Evolutionary conservation across 202 grass and related monocot species (phyloP), one percentile per base, ranked within the genome.

Genomic region (Dendrocalamus latiflorus): DNA sequence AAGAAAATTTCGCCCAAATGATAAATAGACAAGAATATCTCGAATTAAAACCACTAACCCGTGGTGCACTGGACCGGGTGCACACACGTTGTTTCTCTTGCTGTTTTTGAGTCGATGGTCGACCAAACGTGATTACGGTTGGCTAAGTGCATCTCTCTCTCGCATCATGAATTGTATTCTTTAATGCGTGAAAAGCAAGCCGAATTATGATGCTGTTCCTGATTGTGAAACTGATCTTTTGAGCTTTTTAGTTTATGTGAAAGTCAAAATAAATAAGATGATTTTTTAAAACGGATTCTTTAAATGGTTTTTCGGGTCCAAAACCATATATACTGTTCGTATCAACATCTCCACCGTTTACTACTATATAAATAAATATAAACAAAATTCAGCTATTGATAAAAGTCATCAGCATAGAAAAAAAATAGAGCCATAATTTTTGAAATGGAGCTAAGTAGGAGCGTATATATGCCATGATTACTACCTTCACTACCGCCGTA

Each of bases 91-190:
- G 18, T 55, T 54, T 54, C 18, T 9, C 50, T 54, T 0, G 20
- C 18, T 55, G 20, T 21, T 21, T 55, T 55, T 0, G n/a, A 55
- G 51, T n/a, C 20, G 20, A 55, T 21, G 49, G 20, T 48, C 43
- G 13, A 15, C 13, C 7, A 8, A 54, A n/a, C 18, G 18, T 54
- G 50, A 54, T 54, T 54, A 18, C 49, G 6, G 49, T 20, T 18
- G 49, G 16, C 9, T 18, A 16, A 51, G 15, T 17, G 15, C 15
- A 3, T n/a, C n/a, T 57, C 51, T 1, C 51, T 8, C 8, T 20
- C 54, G 30, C 17, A 74, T 22, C 25, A 59, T 14, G 84, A 68
- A 75, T 81, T 49, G 38, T 55, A 48, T 81, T 81, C 84, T 58
- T 37, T 42, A 55, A 10, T 63, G 60, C 69, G 75, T 55, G 49